Evolutionary conservation across 2,329 filamentous ascomycete genomes (phyloP).

Genomic region (Colletotrichum sansevieriae): DNA sequence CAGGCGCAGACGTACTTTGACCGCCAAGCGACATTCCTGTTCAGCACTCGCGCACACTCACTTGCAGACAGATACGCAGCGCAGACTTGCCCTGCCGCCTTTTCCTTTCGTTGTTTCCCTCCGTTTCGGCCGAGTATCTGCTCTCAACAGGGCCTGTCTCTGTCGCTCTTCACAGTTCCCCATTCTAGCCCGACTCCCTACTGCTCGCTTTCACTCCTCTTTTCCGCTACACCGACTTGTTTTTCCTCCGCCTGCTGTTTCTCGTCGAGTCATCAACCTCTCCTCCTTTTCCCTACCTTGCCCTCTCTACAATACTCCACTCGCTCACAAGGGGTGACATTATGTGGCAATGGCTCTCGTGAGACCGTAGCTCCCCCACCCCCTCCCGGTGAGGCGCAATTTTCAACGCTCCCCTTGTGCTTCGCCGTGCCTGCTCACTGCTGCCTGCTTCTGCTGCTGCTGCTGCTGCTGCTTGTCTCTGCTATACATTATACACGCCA

Average conservation of each 20-base stretch:
- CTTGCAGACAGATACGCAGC: slow-evolving; percentile 24
- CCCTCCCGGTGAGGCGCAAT: slow-evolving; percentile 44
- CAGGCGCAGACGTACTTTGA: slow-evolving; percentile 36
- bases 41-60: slow-evolving; percentile 23
- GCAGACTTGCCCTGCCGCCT: slow-evolving; percentile 35
- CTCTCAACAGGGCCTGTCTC: slow-evolving; percentile 36
- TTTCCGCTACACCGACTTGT: slow-evolving; percentile 29
- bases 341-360: slow-evolving; percentile 51
- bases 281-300: slow-evolving; percentile 39
- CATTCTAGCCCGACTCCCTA: slow-evolving; percentile 42
- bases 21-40: slow-evolving; percentile 28
- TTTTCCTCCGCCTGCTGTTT: slow-evolving; percentile 35
- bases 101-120: slow-evolving; percentile 38
- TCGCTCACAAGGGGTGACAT: slow-evolving; percentile 42
- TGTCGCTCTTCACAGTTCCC: slow-evolving; percentile 37
- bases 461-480: slow-evolving; percentile 42
- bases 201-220: slow-evolving; percentile 36
- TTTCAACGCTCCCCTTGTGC: slow-evolving; percentile 44
- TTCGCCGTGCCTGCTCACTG: slow-evolving; percentile 42
- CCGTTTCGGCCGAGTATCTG: slow-evolving; percentile 37
- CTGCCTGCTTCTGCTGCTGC: slow-evolving; percentile 30
- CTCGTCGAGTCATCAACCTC: slow-evolving; percentile 40
- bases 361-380: slow-evolving; percentile 47
- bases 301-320: slow-evolving; percentile 41
- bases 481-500: slow-evolving; percentile 51